Conservation (phyloP, 2,329 filamentous ascomycete genomes). For the Uncinocarpus reesii region DNA sequence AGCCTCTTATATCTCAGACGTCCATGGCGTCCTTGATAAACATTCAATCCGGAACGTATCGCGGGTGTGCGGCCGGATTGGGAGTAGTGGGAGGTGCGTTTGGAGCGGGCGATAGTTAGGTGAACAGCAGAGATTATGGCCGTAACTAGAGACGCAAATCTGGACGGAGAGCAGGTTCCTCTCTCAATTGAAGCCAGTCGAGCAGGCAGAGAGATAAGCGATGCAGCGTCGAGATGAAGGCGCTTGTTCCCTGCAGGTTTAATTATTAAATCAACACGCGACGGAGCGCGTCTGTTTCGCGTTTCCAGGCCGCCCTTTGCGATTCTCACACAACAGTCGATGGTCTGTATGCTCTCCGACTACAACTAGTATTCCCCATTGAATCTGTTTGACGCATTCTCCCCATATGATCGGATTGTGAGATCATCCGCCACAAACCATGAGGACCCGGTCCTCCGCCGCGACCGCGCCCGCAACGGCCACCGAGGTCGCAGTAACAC, state of each 20-base stretch:
- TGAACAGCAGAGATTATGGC: too few species aligned
- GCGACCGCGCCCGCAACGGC: constrained; percentile 11
- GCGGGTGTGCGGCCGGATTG: too few species aligned
- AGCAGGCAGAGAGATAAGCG: too few species aligned
- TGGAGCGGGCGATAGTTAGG: too few species aligned
- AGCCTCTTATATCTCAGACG: not conserved
- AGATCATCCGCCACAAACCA: too few species aligned
- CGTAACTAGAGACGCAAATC: too few species aligned
- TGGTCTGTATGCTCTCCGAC: too few species aligned
- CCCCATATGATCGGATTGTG: too few species aligned
- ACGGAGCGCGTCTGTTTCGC: constrained; percentile 6
- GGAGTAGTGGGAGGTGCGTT: too few species aligned
- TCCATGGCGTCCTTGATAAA: not conserved
- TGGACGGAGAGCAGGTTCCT: too few species aligned
- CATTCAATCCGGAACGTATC: not conserved
- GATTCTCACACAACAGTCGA: not conserved
- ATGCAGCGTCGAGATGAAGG: not conserved
- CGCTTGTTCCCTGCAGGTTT: not conserved
- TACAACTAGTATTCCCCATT: not conserved
- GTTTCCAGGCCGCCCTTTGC: not conserved
- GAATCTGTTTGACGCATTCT: too few species aligned
- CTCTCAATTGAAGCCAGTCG: too few species aligned
- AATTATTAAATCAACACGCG: constrained; percentile 5
- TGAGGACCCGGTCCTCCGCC: constrained; percentile 27
- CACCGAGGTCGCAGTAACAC: not conserved